Base-by-base conservation (phyloP, 225 moss, liverwort and hornwort species). In the Bryoerythrophyllum caledonicum region DNA sequence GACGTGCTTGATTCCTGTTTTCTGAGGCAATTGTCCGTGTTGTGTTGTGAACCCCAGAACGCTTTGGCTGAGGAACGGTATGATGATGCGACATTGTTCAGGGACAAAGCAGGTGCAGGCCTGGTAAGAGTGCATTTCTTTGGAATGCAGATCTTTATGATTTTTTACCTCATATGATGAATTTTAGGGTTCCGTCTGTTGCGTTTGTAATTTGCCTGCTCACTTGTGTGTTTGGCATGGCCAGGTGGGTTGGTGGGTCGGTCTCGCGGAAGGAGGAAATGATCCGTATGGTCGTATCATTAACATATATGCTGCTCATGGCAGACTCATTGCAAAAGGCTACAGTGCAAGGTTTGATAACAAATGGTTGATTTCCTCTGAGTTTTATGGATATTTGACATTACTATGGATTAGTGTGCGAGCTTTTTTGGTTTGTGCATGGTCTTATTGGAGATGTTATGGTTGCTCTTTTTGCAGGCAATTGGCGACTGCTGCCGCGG, bases 231-330 rank as follows among this genome's bases (percentile, higher is more conserved):
- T 72, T 67, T 79, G 64, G 68, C 30, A 34, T 78, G 37, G 68
- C 43, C 82, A 96, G 96, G 94, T 95, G 24, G 99, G 99, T 64
- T 99, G 99, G 99, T 99, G 99, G 99, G 95, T 89, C 60, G 99
- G 99, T 57, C 86, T 99, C 63, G 93, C 93, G 76, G 99, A 99
- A 86, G 93, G 93, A 83, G 91, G 91, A 64, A 93, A 93, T 77
- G 99, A 99, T 74, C 99, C 99, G 10, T 99, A 91, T 74, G 99
- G 99, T 67, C 95, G 95, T 37, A 93, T 99, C 58, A 88, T 99
- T 38, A 93, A 93, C 74, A 90, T 99, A 69, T 83, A 87, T 72
- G 84, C 93, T 60, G 78, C 88, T 59, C 87, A 99, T 70, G 99
- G 99, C 67, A 85, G 95, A 56, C 90, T 95, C 46, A 79, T 92